Evolutionary conservation across 768 basidiomycete species (phyloP), one percentile per base, ranked within the genome.

Genomic region (Mycena rosella): DNA sequence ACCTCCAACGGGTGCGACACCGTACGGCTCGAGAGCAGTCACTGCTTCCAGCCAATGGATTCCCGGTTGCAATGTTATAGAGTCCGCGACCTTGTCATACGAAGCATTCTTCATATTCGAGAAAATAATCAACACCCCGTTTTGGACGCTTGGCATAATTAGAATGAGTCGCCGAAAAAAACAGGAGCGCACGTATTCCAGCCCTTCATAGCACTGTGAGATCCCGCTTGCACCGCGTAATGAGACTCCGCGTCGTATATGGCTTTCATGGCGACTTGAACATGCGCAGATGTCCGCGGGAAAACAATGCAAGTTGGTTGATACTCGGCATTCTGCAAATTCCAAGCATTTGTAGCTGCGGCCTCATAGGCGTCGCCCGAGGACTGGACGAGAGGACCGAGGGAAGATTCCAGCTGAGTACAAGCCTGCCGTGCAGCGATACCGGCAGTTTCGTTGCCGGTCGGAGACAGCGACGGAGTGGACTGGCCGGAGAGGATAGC

Each of bases 1-100:
- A 60, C 82, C 84, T 45, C 84, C 84, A 47, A 79, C 67, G 32
- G 81, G 79, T n/a, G 83, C 81, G n/a, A 85, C 83, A 4, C 83
- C 83, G 30, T 75, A 74, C 6, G 79, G 77, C 51, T 81, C 78
- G 1, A 84, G 60, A 14, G 75, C 70, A n/a, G 68, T 67, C 3
- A 81, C 60, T 3, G 80, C 83, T 24, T 85, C 79, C 24, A 75
- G 78, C 83, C 83, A 84, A 58, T 74, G 78, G n/a, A 81, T 73
- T 20, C 83, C 83, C n/a, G 83, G 84, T 61, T 84, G 74, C 11
- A 85, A 64, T 5, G 77, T 80, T 24, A 84, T 82, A 8, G 81
- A 77, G 56, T 82, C 81, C 24, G 61, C 77, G 3, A 61, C 64
- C 34, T 75, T 60, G 61, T 84, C 73, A 65, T 83, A 85, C 18